Evolutionary conservation across 2,329 filamentous ascomycete genomes (phyloP).

Genomic region (Colletotrichum cordylinicola): DNA sequence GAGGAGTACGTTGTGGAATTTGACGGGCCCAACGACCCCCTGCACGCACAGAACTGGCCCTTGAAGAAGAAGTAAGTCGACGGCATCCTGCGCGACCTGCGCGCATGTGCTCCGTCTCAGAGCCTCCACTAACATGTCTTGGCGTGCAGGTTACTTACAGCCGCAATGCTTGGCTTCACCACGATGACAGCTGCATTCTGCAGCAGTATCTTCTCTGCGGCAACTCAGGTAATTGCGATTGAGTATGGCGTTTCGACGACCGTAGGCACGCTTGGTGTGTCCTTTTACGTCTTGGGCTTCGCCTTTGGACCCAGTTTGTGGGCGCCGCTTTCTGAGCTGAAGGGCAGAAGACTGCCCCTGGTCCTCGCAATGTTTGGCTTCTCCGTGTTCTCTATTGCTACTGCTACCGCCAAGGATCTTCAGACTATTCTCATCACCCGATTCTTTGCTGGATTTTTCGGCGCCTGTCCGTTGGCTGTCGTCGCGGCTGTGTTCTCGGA

Average conservation of each 20-base stretch:
- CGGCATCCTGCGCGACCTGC: constrained; percentile 4
- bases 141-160: constrained; percentile 59
- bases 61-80: constrained; percentile 72
- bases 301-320: constrained; percentile 75
- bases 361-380: constrained; percentile 71
- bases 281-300: constrained; percentile 75
- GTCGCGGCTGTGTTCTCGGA: constrained; percentile 76
- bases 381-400: constrained; percentile 69
- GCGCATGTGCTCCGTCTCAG: not conserved
- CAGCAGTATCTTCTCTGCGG: constrained; percentile 73
- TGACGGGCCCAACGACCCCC: constrained; percentile 80
- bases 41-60: constrained; percentile 90
- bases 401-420: constrained; percentile 70
- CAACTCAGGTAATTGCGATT: constrained; percentile 60
- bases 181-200: constrained; percentile 73
- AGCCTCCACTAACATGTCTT: constrained; percentile 4
- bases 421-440: constrained; percentile 74
- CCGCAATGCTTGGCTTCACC: constrained; percentile 74
- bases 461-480: constrained; percentile 71
- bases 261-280: constrained; percentile 69
- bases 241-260: constrained; percentile 67
- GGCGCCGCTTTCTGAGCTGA: constrained; percentile 76
- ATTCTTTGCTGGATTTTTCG: constrained; percentile 77
- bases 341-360: constrained; percentile 68
- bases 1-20: constrained; percentile 88